Evolutionary conservation across 2,329 filamentous ascomycete species (phyloP).

Genomic region (Trichoderma breve): DNA sequence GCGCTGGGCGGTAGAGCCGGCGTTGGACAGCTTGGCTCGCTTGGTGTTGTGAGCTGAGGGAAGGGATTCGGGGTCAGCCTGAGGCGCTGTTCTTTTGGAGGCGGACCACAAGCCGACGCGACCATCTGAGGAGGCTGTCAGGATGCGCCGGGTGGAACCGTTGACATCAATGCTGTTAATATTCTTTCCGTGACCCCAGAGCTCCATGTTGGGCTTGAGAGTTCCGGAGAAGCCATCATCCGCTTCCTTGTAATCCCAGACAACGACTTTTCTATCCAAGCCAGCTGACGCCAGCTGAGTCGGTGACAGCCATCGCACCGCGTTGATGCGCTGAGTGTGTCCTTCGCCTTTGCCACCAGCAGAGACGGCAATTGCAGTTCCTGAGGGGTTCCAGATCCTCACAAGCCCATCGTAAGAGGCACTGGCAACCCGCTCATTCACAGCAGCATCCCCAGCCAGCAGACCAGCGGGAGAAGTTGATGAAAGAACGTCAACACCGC

Average conservation of each 20-base stretch:
- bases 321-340: slow-evolving; percentile 74
- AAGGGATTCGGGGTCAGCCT: slow-evolving; percentile 67
- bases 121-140: slow-evolving; percentile 83
- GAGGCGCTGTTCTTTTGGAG: slow-evolving; percentile 71
- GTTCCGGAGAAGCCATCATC: slow-evolving; percentile 58
- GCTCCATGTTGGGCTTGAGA: slow-evolving; percentile 72
- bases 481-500: slow-evolving; percentile 78
- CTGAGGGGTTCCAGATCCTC: slow-evolving; percentile 85
- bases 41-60: slow-evolving; percentile 69
- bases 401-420: slow-evolving; percentile 88
- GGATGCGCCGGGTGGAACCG: slow-evolving; percentile 68
- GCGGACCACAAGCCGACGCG: slow-evolving; percentile 86
- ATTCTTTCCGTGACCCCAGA: slow-evolving; percentile 76
- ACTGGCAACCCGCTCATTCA: slow-evolving; percentile 69
- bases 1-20: slow-evolving; percentile 59
- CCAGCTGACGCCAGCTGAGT: slow-evolving; percentile 79
- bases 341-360: slow-evolving; percentile 64
- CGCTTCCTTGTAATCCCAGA: slow-evolving; percentile 83
- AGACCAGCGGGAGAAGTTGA: slow-evolving; percentile 58
- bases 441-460: slow-evolving; percentile 34
- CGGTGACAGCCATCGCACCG: slow-evolving; percentile 78
- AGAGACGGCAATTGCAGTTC: slow-evolving; percentile 79
- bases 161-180: slow-evolving; percentile 76
- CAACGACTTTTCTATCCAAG: slow-evolving; percentile 77
- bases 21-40: slow-evolving; percentile 63